Conservation (phyloP, 257 asterid genomes). For the Salvia splendens region DNA sequence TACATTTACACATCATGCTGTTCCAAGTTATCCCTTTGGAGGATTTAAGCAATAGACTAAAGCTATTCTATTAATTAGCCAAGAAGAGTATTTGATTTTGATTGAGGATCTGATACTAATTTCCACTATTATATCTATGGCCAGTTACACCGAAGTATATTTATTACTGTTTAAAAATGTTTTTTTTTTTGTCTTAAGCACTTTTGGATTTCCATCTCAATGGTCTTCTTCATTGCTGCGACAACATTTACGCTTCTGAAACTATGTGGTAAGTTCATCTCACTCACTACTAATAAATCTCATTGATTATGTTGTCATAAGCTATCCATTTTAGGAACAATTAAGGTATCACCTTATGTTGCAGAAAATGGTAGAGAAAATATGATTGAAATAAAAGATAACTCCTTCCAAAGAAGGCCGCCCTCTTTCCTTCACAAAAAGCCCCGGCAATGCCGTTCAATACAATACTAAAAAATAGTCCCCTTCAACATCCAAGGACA, state of each 20-base stretch:
- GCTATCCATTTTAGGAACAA: constrained; percentile 2
- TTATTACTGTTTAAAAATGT: neutral
- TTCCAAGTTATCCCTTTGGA: neutral
- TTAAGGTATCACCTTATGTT: constrained; percentile 8
- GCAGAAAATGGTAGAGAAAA: neutral
- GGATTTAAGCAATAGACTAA: neutral
- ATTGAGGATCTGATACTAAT: no score
- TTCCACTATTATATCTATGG: neutral
- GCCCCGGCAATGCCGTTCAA: no score
- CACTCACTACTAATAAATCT: constrained; percentile 10
- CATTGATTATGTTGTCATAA: neutral
- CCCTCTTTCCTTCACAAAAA: no score
- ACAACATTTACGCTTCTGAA: constrained; percentile 85
- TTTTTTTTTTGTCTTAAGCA: constrained; percentile 59
- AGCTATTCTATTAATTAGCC: neutral
- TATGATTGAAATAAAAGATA: no score
- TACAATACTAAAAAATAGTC: no score
- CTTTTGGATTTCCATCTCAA: constrained; percentile 95
- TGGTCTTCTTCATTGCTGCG: constrained; percentile 98
- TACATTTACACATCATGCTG: neutral
- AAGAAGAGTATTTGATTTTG: no score
- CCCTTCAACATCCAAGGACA: no score
- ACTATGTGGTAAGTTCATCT: constrained; percentile 64
- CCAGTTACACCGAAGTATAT: neutral
- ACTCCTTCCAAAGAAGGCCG: no score